Evolutionary conservation across 495 filamentous ascomycete species (phyloP).

Genomic region (Hypoxylon subgilvum): DNA sequence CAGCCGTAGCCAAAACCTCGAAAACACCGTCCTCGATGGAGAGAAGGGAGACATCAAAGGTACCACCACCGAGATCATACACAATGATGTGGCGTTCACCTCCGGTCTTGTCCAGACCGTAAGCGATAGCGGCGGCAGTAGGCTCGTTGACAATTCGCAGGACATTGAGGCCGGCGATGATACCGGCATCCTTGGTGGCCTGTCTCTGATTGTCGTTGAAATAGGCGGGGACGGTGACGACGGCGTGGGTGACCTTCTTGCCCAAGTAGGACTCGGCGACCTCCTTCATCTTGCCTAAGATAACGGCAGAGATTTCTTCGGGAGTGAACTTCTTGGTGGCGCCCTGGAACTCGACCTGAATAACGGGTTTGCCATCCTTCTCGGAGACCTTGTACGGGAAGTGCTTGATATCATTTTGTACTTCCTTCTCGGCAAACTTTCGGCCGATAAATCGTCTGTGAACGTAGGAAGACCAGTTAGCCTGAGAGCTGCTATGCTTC

Average conservation of each 20-base stretch:
- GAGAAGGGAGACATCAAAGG: constrained; percentile 98
- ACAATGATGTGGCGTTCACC: constrained; percentile 92
- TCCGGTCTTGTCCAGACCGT: constrained; percentile 84
- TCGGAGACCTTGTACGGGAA: constrained; percentile 87
- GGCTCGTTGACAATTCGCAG: constrained; percentile 97
- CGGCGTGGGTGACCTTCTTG: constrained; percentile 95
- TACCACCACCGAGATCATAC: constrained; percentile 99
- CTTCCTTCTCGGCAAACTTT: constrained; percentile 84
- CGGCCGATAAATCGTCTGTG: constrained; percentile 84
- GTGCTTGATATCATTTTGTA: constrained; percentile 84
- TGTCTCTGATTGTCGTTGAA: constrained; percentile 99
- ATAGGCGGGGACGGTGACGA: constrained; percentile 97
- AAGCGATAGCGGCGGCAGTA: constrained; percentile 86
- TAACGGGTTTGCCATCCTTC: constrained; percentile 80
- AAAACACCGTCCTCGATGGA: constrained; percentile 98
- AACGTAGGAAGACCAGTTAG: constrained; percentile 26
- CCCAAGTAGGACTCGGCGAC: constrained; percentile 91
- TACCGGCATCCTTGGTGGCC: constrained; percentile 96
- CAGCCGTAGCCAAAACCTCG: constrained; percentile 96
- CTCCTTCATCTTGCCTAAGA: constrained; percentile 96
- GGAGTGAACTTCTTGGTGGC: constrained; percentile 78
- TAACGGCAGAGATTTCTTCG: constrained; percentile 86
- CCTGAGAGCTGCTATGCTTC: constrained; percentile 12
- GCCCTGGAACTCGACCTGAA: constrained; percentile 79
- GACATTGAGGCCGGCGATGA: constrained; percentile 93